Base-by-base conservation (phyloP, 2,329 filamentous ascomycete genomes). In the Didymella sp. region DNA sequence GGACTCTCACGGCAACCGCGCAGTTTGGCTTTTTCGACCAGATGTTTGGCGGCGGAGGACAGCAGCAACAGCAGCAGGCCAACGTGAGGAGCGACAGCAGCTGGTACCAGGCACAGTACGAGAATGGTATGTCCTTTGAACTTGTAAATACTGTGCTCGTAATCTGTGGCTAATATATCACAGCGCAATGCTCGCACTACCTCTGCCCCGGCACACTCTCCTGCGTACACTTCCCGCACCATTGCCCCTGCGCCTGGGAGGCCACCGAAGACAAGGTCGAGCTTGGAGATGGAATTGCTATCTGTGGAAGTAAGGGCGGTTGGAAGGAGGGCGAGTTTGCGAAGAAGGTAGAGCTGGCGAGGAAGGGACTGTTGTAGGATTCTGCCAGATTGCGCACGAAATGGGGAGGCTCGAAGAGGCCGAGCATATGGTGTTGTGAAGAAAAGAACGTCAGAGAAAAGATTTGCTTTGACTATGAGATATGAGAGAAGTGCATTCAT, bases 21-120 rank as follows among this genome's bases (percentile, higher is more conserved):
- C 94, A 98, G 78, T 98, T 98, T 77, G 89, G 91, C 73, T 96
- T 99, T 85, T 99, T 98, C 79, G 93, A 97, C 76, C 92, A 98
- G 70, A 96, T 98, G 91, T 98, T 99, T 76, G 84, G 87, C 67
- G 82, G 82, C 81, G 85, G 55, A 84, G 86, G 63, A 77, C 84
- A 44, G 75, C 80, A 83, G 38, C 82, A 84, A 42, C 84, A 86
- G 45, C 81, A 84, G 51, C 82, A 88, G 24, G 89, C 91, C 70
- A 95, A 97, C 75, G 91, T 90, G 25, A 85, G 91, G 2, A 96
- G 91, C 71, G 94, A 98, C 78, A 89, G 91, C 13, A 80, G 81
- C 22, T 89, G 90, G 81, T 98, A 97, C 76, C 88, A 87, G 68
- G 79, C 85, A 59, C 85, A 85, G 57, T 92, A 91, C 73, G 85